A percentile compares a stretch with the other conserved stretches of the same genome.
Evolutionary conservation across 495 filamentous ascomycete species (phyloP).

Genomic region (Trichoderma gamsii): DNA sequence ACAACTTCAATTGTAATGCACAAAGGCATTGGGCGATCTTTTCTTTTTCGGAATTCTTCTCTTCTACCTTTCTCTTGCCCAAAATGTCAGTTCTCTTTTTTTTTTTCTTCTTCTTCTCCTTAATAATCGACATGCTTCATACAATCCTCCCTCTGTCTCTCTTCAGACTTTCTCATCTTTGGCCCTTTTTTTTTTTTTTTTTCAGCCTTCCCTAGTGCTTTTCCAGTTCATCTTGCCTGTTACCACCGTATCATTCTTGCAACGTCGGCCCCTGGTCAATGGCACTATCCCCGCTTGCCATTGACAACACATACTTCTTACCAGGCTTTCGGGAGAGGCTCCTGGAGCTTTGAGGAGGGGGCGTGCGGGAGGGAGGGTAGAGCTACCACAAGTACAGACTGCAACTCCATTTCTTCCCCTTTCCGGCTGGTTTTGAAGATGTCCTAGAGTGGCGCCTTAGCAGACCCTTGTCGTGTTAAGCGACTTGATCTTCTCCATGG

Average conservation of each 20-base stretch:
- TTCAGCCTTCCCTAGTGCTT: slow-evolving; percentile 21
- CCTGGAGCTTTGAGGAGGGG: not conserved
- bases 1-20: slow-evolving; percentile 28
- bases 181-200: slow-evolving; percentile 20
- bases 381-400: not conserved
- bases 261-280: slow-evolving; percentile 8
- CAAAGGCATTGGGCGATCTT: slow-evolving; percentile 29
- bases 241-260: not conserved
- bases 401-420: not conserved
- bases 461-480: not conserved
- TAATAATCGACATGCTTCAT: not conserved
- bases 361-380: not conserved
- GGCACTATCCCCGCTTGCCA: not conserved
- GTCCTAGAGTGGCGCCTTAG: too few species aligned
- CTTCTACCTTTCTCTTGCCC: not conserved
- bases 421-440: not conserved
- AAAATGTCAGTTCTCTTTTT: slow-evolving; percentile 17
- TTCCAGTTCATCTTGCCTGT: not conserved
- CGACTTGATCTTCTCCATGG: not conserved
- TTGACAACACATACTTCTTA: slow-evolving; percentile 9
- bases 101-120: slow-evolving; percentile 18
- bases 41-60: slow-evolving; percentile 26
- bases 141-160: slow-evolving; percentile 8
- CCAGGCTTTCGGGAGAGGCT: slow-evolving; percentile 13
- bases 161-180: slow-evolving; percentile 21